Percentiles rank a stretch among this genome's conserved stretches.
Evolutionary conservation across 352 stramenopile genomes (phyloP).

Genomic region (Phytophthora brassicae): DNA sequence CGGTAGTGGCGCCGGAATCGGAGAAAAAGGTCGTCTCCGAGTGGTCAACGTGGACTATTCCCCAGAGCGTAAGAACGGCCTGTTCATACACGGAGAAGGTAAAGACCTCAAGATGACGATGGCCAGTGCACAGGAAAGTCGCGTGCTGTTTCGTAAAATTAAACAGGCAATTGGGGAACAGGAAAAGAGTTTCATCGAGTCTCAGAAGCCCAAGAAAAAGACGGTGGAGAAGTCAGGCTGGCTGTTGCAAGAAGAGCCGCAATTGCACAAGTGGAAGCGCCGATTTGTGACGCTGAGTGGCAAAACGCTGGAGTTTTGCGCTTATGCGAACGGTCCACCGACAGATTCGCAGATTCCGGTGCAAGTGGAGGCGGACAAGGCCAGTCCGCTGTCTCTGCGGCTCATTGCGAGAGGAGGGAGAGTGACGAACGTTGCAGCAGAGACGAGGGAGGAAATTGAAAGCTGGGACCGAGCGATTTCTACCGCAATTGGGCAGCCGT

Average conservation of each 20-base stretch:
- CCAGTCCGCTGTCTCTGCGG: constrained; percentile 25
- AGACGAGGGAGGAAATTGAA: constrained; percentile 35
- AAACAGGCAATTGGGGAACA: constrained; percentile 43
- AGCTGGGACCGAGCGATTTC: constrained; percentile 30
- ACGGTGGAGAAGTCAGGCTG: constrained; percentile 39
- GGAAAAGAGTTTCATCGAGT: constrained; percentile 25
- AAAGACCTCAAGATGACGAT: constrained; percentile 74
- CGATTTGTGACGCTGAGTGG: constrained; percentile 55
- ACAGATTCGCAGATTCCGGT: constrained; percentile 34
- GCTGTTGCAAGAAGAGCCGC: constrained; percentile 39
- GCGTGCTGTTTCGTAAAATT: constrained; percentile 49
- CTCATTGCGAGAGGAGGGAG: constrained; percentile 13
- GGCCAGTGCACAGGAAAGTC: constrained; percentile 48
- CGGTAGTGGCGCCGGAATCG: constrained; percentile 33
- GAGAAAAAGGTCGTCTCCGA: constrained; percentile 64
- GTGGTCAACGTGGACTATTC: constrained; percentile 58
- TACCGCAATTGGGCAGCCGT: constrained; percentile 20
- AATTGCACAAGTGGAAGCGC: constrained; percentile 49
- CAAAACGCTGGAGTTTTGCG: constrained; percentile 56
- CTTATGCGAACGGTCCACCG: constrained; percentile 26
- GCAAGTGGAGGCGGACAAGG: constrained; percentile 23
- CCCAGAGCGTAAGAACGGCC: constrained; percentile 44
- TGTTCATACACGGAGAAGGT: constrained; percentile 60
- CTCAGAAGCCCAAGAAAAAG: neutral
- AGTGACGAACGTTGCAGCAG: constrained; percentile 23